Conservation (phyloP, 169 alveolate genomes). For the Eimeria sp. region DNA sequence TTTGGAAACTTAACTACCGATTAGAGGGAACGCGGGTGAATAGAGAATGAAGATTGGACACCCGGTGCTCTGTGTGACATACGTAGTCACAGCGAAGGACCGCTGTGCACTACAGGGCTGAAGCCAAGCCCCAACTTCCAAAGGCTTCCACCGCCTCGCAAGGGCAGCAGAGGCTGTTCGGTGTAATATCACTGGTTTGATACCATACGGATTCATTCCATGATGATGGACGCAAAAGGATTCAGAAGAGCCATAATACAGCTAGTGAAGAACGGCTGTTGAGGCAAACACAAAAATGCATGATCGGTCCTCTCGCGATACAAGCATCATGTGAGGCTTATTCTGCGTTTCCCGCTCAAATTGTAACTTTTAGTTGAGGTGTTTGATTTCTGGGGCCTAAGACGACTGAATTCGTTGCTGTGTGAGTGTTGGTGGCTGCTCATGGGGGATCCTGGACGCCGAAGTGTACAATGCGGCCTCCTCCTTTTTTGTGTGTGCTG, state of each 20-base stretch:
- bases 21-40: no score
- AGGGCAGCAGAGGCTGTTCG: not conserved
- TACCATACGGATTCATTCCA: not conserved
- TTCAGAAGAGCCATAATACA: not conserved
- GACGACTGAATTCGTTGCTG: not conserved
- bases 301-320: not conserved
- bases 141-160: constrained; percentile 19
- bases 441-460: constrained; percentile 3
- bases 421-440: not conserved
- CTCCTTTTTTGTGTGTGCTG: not conserved
- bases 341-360: not conserved
- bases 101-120: not conserved
- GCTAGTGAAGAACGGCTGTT: not conserved
- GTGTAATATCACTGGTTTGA: not conserved
- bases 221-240: not conserved
- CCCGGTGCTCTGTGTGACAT: no score
- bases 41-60: no score
- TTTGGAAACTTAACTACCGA: no score
- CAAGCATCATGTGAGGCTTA: not conserved
- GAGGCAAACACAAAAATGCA: not conserved
- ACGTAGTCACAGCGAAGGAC: no score
- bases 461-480: not conserved
- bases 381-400: not conserved
- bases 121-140: constrained; percentile 65
- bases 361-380: not conserved